Evolutionary conservation across 1,139 yeast genomes (phyloP), one percentile per base, ranked within the genome.

Genomic region (Hemisphaericaspora xylofermentans): DNA sequence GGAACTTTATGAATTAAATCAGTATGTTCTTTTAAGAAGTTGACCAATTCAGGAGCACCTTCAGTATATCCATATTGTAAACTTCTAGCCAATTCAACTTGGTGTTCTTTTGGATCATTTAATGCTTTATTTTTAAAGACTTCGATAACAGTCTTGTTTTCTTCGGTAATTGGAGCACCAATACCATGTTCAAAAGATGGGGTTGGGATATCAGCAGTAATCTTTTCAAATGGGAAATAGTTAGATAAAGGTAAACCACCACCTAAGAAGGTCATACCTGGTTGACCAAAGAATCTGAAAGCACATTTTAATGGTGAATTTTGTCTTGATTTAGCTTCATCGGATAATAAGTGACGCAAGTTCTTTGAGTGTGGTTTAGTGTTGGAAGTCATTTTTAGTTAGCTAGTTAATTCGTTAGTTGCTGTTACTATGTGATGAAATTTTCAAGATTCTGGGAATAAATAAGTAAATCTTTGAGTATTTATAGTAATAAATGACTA

Each of bases 211-310:
- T 81, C 82, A 21, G 85, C 83, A 19, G 74, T 61, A 40, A 89
- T 60, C 52, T 79, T 78, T 56, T 88, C 88, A 77, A 91, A 88
- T 39, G 98, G 98, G 76, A 93, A 93, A 63, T 86, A 84, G 52
- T 84, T 91, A 15, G 96, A 71, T 56, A 88, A 68, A 15, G 98
- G 98, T 53, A 93, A 77, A 6, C 98, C 98, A 50, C 98, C 98
- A 42, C 97, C 98, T 47, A 93, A 78, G 58, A 89, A 89, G 43
- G 91, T 82, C 60, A 93, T 74, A 40, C 83, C 80, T 34, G 96
- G 96, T 50, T 79, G 75, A 35, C 72, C 71, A 59, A 71, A 85
- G 68, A 84, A 85, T 60, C 80, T 81, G 73, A 89, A 87, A 16
- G 96, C 95, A 35, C 80, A 69, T 68, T 93, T 93, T 63, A 93